Evolutionary conservation across 2,329 filamentous ascomycete species (phyloP).

Genomic region (Beauveria sp.): DNA sequence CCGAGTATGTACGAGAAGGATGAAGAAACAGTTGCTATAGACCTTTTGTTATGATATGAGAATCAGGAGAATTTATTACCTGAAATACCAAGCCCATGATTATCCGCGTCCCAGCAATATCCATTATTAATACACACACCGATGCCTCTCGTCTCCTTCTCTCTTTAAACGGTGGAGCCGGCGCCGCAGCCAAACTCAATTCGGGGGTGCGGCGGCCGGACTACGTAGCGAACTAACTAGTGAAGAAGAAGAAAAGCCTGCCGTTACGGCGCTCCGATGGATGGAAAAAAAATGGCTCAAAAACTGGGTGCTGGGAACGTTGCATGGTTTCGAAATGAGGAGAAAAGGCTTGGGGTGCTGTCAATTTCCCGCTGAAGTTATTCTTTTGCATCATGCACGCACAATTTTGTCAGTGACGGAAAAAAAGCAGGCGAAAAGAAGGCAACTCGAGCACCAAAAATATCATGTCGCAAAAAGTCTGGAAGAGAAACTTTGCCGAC

Average conservation of each 20-base stretch:
- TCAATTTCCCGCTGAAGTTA: no score
- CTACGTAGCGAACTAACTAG: not conserved
- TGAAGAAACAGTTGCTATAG: not conserved
- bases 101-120: not conserved
- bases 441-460: conserved; percentile 18
- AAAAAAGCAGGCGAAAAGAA: not conserved
- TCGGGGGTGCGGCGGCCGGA: not conserved
- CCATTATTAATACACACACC: not conserved
- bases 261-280: not conserved
- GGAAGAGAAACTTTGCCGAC: conserved; percentile 19
- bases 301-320: conserved; percentile 4
- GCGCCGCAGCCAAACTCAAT: not conserved
- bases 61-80: not conserved
- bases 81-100: not conserved
- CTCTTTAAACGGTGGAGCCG: not conserved
- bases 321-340: not conserved
- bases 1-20: not conserved
- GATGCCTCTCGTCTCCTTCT: not conserved
- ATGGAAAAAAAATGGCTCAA: not conserved
- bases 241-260: not conserved
- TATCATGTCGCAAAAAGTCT: conserved; percentile 24
- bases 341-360: not conserved
- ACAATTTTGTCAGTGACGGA: not conserved
- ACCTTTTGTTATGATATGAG: not conserved
- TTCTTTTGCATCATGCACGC: not conserved